phyloP scores from a whole-genome alignment of 2,329 filamentous ascomycete species.

The Colletotrichum orbiculare region DNA sequence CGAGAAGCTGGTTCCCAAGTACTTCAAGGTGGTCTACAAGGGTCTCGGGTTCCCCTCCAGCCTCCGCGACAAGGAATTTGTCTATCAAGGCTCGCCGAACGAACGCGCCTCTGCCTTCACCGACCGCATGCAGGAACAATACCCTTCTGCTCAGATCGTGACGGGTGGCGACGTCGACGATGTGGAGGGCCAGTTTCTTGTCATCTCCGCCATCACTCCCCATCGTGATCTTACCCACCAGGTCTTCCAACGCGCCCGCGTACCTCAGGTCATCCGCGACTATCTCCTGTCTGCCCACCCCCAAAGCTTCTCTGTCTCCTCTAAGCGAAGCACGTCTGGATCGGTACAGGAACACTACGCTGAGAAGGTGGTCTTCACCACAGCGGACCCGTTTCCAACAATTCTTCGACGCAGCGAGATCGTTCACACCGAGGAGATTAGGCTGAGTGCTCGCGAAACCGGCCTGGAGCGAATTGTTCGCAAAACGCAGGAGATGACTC shows the following conservation, averaged over 20 bases:
- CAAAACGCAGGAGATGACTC: slow-evolving; percentile 86
- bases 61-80: slow-evolving; percentile 89
- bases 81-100: slow-evolving; percentile 83
- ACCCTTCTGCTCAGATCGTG: slow-evolving; percentile 86
- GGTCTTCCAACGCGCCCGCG: slow-evolving; percentile 88
- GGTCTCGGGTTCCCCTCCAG: slow-evolving; percentile 87
- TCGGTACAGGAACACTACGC: slow-evolving; percentile 79
- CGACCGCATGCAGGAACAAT: slow-evolving; percentile 91
- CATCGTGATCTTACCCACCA: slow-evolving; percentile 85
- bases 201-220: slow-evolving; percentile 82
- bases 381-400: slow-evolving; percentile 88
- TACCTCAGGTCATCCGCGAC: slow-evolving; percentile 85
- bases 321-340: slow-evolving; percentile 75
- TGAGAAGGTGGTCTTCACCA: slow-evolving; percentile 87
- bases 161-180: slow-evolving; percentile 77
- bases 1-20: slow-evolving; percentile 81
- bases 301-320: slow-evolving; percentile 81
- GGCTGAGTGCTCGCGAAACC: slow-evolving; percentile 82
- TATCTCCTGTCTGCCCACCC: slow-evolving; percentile 84
- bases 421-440: slow-evolving; percentile 72
- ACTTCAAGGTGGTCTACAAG: slow-evolving; percentile 91
- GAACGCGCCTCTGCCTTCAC: slow-evolving; percentile 86
- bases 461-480: slow-evolving; percentile 89
- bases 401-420: slow-evolving; percentile 91
- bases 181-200: slow-evolving; percentile 89